Evolutionary conservation across 352 stramenopile species (phyloP).

Genomic region (Globisporangium abappressorium): DNA sequence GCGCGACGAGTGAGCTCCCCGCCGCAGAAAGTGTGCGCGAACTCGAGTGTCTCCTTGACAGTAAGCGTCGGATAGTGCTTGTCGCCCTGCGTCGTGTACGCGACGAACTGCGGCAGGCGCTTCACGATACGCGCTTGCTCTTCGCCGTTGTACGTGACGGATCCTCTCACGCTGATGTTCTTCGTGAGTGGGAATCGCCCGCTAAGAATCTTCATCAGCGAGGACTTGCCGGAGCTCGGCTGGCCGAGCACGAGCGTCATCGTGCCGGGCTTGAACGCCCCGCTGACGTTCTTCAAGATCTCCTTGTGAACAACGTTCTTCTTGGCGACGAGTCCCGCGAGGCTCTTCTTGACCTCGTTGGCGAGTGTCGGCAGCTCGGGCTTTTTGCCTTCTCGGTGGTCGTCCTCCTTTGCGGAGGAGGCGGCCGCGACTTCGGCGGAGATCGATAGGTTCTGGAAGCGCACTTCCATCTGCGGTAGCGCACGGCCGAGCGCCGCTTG

Average conservation of each 20-base stretch:
- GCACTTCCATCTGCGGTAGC: not conserved
- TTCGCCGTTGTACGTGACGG: not conserved
- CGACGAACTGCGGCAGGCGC: slow-evolving; percentile 41
- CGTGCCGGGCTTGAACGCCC: not conserved
- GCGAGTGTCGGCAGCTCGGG: not conserved
- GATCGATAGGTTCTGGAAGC: not conserved
- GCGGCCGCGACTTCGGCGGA: not conserved
- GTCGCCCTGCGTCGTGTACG: slow-evolving; percentile 47
- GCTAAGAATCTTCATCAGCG: not conserved
- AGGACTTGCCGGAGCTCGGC: not conserved
- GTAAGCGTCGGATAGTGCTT: slow-evolving; percentile 50
- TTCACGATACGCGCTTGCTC: slow-evolving; percentile 12
- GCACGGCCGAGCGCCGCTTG: not conserved
- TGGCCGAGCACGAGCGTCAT: not conserved
- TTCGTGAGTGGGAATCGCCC: not conserved
- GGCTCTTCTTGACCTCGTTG: not conserved
- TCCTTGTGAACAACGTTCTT: not conserved
- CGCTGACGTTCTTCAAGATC: not conserved
- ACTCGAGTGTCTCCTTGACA: slow-evolving; percentile 52
- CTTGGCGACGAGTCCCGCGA: not conserved
- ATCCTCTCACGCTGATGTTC: not conserved
- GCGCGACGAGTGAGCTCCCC: not conserved
- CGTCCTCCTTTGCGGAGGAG: not conserved
- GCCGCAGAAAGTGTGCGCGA: slow-evolving; percentile 36
- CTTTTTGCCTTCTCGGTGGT: not conserved